These are phyloP conservation scores for Auricularia heimuer DNA, from an alignment of 768 basidiomycete species.

Conservation along the genomic window DNA sequence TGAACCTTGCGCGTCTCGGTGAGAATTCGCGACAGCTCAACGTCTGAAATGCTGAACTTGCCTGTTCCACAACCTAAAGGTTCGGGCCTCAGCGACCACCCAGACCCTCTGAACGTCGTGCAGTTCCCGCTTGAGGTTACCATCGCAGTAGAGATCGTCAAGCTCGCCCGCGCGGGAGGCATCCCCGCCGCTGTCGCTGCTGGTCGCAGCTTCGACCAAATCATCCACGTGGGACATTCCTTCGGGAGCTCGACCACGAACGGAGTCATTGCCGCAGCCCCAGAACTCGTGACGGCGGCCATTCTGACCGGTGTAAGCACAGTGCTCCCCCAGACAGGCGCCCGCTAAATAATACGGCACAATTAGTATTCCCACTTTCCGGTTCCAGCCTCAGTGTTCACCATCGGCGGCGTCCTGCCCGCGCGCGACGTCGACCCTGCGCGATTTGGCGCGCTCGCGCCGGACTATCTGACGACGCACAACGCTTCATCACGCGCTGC, in stretches of 20 bases:
- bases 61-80: neutral
- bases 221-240: neutral
- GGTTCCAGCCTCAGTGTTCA: neutral
- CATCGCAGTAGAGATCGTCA: neutral
- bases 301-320: neutral
- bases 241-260: neutral
- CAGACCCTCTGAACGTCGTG: neutral
- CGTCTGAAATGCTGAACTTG: neutral
- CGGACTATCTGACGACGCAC: neutral
- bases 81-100: neutral
- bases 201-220: neutral
- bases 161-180: neutral
- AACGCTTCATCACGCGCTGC: neutral
- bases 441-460: neutral
- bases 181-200: neutral
- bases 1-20: neutral
- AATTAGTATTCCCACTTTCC: neutral
- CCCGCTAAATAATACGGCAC: neutral
- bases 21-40: neutral
- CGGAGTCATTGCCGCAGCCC: neutral
- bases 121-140: neutral
- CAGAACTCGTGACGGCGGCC: neutral
- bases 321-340: neutral
- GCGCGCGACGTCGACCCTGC: neutral
- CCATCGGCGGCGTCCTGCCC: neutral